Percentiles rank a stretch among this genome's conserved stretches.
Conservation (phyloP, 2,329 filamentous ascomycete genomes). For the Endoconidiophora polonica region DNA sequence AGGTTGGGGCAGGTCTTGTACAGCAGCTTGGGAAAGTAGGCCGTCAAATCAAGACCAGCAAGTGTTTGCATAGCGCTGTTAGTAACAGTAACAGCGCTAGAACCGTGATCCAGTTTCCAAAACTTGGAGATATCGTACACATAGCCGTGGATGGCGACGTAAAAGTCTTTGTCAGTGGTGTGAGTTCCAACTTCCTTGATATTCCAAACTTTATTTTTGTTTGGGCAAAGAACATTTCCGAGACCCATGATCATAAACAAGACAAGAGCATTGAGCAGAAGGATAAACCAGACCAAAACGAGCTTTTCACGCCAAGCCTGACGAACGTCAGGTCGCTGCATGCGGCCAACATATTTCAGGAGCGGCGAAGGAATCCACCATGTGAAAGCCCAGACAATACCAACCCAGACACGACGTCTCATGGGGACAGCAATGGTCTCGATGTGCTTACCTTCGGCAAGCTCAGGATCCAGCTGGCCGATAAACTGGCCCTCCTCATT, state of each 20-base stretch:
- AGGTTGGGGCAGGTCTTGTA: constrained; percentile 57
- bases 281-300: constrained; percentile 63
- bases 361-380: constrained; percentile 88
- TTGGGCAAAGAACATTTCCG: constrained; percentile 72
- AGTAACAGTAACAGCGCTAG: constrained; percentile 44
- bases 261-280: constrained; percentile 62
- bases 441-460: constrained; percentile 60
- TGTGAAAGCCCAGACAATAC: constrained; percentile 67
- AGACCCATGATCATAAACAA: constrained; percentile 89
- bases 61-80: constrained; percentile 56
- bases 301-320: constrained; percentile 97
- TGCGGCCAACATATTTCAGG: constrained; percentile 68
- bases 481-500: constrained; percentile 51
- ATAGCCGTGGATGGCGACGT: constrained; percentile 68
- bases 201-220: constrained; percentile 80
- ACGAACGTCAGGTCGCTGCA: constrained; percentile 92
- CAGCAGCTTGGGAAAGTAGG: constrained; percentile 74
- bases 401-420: constrained; percentile 62
- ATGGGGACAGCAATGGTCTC: constrained; percentile 48
- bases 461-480: constrained; percentile 57
- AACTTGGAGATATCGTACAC: constrained; percentile 91
- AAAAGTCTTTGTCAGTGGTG: constrained; percentile 59
- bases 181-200: constrained; percentile 52
- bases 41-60: constrained; percentile 60
- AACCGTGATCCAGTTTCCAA: constrained; percentile 72